These are phyloP conservation scores for Saccharomycopsis selenospora DNA, from an alignment of 805 yeast genomes.

Conservation along the genomic window DNA sequence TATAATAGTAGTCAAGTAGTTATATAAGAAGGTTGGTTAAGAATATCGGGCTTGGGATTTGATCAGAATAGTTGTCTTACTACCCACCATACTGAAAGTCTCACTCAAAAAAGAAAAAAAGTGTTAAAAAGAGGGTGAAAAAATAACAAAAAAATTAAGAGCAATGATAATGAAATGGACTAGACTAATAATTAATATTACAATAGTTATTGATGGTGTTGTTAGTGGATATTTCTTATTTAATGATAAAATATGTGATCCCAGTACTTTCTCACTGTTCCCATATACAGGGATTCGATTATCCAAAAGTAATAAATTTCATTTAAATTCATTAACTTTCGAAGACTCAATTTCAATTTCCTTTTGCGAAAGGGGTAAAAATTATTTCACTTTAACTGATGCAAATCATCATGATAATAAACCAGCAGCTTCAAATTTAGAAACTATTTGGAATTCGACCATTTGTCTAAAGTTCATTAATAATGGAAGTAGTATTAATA, in stretches of 20 bases:
- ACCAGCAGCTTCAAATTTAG: not conserved
- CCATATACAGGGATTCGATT: slow-evolving; percentile 18
- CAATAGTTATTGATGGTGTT: not conserved
- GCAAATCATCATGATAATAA: slow-evolving; percentile 2
- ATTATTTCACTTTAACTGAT: slow-evolving; percentile 4
- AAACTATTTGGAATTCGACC: slow-evolving; percentile 17
- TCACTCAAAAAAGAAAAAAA: no score
- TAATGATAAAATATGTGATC: slow-evolving; percentile 19
- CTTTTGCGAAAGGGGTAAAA: slow-evolving; percentile 14
- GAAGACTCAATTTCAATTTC: slow-evolving; percentile 3
- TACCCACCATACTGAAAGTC: no score
- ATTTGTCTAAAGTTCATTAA: slow-evolving; percentile 6
- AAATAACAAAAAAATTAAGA: no score
- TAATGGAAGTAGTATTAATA: not conserved
- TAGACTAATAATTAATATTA: no score
- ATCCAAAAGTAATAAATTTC: slow-evolving; percentile 10
- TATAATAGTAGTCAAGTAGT: no score
- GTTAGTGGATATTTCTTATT: slow-evolving; percentile 6
- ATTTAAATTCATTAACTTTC: not conserved
- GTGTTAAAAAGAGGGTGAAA: no score
- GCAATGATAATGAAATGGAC: no score
- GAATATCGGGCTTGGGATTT: no score
- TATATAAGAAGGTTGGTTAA: no score
- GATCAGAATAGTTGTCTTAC: no score
- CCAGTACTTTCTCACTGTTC: slow-evolving; percentile 2